Base-by-base conservation (phyloP, 2,329 filamentous ascomycete species). In the Monosporascus ibericus region DNA sequence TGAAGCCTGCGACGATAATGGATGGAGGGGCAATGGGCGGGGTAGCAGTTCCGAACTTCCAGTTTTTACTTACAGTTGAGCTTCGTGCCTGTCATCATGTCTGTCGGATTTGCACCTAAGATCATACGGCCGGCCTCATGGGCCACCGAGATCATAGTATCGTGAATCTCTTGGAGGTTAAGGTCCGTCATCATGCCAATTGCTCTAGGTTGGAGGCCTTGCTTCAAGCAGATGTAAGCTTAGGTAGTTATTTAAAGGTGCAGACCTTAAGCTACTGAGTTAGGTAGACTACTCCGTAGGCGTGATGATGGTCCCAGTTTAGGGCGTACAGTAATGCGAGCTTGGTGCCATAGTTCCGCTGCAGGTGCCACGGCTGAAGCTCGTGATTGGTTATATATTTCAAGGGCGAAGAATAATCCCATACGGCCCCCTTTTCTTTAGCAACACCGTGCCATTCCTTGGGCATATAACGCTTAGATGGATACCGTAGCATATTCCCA, bases 81-180 rank as follows among this genome's bases (percentile, higher is more conserved):
- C 70, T 87, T 87, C 36, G 78, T 84, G 48, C 75, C 82, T 15
- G 75, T 77, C 49, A 75, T 73, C 42, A 82, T 76, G 59, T 79
- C 75, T 44, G 76, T 76, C 1, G 82, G 82, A 58, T 84, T 82
- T 36, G 84, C 83, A 2, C 73, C 72, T 49, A 82, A 68, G 58
- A 87, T 86, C 79, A 84, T 85, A 52, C 71, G 68, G 58, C 84
- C 84, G n/a, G 84, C 84, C 68, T 81, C 78, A 56, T 80, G 77
- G 64, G 84, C 84, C 52, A 86, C 71, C 48, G 71, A 65, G 60
- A 86, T 68, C 57, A 87, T 72, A 48, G 77, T 77, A 68, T 86
- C 80, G 59, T 81, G 83, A 56, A 87, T 75, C 49, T 79, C 76
- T 63, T 84, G 75, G 49, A 86, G 72, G 63, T 87, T 75, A 58